Base-by-base conservation (phyloP, 192 early-diverging fungal genomes). In the Gonapodya prolifera region DNA sequence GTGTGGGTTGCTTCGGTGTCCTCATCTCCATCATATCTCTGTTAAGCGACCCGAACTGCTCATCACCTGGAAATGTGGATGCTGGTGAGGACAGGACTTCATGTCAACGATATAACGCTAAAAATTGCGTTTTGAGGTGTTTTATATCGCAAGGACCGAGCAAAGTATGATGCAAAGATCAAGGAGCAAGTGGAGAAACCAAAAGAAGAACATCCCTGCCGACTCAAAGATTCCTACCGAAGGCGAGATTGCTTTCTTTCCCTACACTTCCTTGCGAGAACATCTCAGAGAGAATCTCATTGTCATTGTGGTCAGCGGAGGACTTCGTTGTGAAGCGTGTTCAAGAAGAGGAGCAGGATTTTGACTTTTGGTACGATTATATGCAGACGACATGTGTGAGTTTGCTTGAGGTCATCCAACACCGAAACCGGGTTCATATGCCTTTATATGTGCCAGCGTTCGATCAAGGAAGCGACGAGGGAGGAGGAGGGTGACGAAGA, bases 1-100 rank as follows among this genome's bases (percentile, higher is more conserved):
- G n/a, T n/a, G n/a, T n/a, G n/a, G n/a, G n/a, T n/a, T n/a, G n/a
- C n/a, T n/a, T n/a, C n/a, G n/a, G n/a, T n/a, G n/a, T n/a, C n/a
- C n/a, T 76, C 33, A 75, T 34, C 33, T 89, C 88, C 8, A 77
- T 89, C 28, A 80, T 89, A 1, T 82, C 82, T 1, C 77, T 89
- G 34, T 78, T 89, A 33, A 86, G 80, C 77, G 88, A 89, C 78
- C 88, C 88, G 33, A 89, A 89, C 77, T 69, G 78, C 34, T 82
- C 81, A 70, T 84, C 83, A 75, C 87, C 87, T 35, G 88, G 87
- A 23, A 89, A 89, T 85, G 83, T 89, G 1, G 87, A 89, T 83
- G 88, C 88, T 1, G 82, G 85, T 32, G 85, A 88, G 70, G 70
- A 75, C 35, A 32, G 70, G 33, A 29, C 8, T 73, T 45, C 2